These are phyloP conservation scores for Scedosporium aurantiacum DNA, from an alignment of 2,329 filamentous ascomycete species.

Conservation along the genomic window DNA sequence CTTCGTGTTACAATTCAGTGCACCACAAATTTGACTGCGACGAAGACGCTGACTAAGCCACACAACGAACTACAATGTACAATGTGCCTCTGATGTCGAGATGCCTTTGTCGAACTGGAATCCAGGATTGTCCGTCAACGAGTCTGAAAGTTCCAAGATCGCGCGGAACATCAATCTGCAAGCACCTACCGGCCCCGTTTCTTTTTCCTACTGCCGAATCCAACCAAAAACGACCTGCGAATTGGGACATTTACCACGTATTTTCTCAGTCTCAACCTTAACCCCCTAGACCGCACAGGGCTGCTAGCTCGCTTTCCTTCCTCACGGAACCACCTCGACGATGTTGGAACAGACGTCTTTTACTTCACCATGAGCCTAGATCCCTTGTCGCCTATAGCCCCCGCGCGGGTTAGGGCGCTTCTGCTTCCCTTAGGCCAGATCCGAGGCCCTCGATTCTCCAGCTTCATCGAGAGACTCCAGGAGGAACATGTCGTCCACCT, in stretches of 20 bases:
- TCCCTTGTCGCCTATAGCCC: constrained; percentile 80
- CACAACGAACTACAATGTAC: background rate
- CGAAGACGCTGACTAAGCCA: constrained; percentile 1
- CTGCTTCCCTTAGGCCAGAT: constrained; percentile 81
- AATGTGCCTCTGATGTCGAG: background rate
- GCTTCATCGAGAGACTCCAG: constrained; percentile 68
- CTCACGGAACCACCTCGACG: background rate
- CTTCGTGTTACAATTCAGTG: too few species aligned
- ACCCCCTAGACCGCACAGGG: background rate
- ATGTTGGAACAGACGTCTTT: background rate
- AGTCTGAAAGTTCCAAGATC: background rate
- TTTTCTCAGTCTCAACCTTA: background rate
- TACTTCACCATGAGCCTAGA: constrained; percentile 67
- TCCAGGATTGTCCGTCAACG: background rate
- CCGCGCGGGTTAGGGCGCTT: constrained; percentile 79
- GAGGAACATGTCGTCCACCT: constrained; percentile 72
- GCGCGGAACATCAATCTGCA: background rate
- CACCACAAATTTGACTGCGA: too few species aligned
- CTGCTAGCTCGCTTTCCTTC: background rate
- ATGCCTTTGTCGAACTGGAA: too few species aligned
- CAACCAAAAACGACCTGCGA: background rate
- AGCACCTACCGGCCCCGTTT: background rate
- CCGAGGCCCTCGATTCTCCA: constrained; percentile 66
- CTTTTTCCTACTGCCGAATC: background rate
- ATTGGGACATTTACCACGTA: background rate